Evolutionary conservation across 1,139 yeast species (phyloP), one percentile per base, ranked within the genome.

Genomic region (Candida tropicalis): DNA sequence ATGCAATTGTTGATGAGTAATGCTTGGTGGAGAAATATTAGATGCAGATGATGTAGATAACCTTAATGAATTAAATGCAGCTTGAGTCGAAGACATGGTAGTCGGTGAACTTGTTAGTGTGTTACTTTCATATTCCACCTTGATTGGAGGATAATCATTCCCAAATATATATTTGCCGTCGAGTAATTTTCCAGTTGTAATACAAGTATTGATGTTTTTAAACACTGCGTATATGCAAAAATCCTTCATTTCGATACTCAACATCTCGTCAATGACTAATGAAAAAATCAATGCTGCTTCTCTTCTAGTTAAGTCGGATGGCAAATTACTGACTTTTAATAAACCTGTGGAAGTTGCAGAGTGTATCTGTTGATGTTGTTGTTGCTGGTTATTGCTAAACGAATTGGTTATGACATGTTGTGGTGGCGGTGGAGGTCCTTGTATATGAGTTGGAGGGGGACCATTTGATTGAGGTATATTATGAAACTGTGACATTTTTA

Each of bases 231-330:
- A 66, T 27, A 84, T 70, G 26, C 72, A 68, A 46, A 64, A 70
- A 47, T 73, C 73, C 16, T 48, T 48, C 41, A 88, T 63, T 52
- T 87, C 96, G 41, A 87, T 75, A 51, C 70, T 63, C 24, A 64
- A 64, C 27, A 82, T 60, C 52, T 86, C 88, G 54, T 88, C 96
- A 45, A 77, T 73, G 15, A 95, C 95, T 52, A 91, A 73, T 6
- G 97, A 79, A 60, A 91, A 91, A 25, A 91, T 73, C 27, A 87
- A 72, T 34, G 81, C 74, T 15, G 93, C 85, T 62, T 91, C 98
- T 57, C 97, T 80, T 25, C 75, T 61, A 3, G 91, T 66, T 36
- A 90, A 68, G 60, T 90, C 96, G 8, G 71, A 59, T 2, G 98
- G 97, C 17, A 89, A 63, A 56, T 52, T 52, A 4, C 47, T 40